Base-by-base conservation (phyloP, 192 early-diverging fungal species). In the Pilaira anomala region DNA sequence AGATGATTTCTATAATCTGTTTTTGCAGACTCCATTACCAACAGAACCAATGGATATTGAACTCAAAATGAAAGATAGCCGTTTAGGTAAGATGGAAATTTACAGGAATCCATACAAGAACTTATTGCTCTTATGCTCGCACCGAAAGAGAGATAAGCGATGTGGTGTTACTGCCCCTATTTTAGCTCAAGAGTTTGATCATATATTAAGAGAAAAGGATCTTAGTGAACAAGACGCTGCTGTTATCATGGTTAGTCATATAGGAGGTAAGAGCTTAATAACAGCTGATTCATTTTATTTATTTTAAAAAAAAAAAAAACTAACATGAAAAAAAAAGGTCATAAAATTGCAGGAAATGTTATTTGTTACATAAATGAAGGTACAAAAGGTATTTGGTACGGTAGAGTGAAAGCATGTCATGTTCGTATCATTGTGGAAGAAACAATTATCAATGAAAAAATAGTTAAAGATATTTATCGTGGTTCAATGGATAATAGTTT, bases 301-400 rank as follows among this genome's bases (percentile, higher is more conserved):
- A n/a, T n/a, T n/a, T n/a, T n/a, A n/a, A n/a, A n/a, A n/a, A n/a
- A n/a, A n/a, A n/a, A n/a, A n/a, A n/a, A n/a, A n/a, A n/a, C n/a
- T n/a, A n/a, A n/a, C n/a, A n/a, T n/a, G n/a, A 22, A 16, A 14
- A 33, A 21, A 19, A 22, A 45, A 79, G 78, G 83, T 25, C 83
- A 85, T 67, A 85, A 82, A 65, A 81, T 79, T 70, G 83, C 83
- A 3, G 83, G 83, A 3, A 85, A 85, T 33, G 69, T 82, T 7
- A 83, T 85, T 53, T 69, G 80, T 26, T 79, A 83, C 63, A 70
- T 69, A 25, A 41, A 73, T 11, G 65, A 81, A 40, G 78, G 79
- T 4, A 39, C 33, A 60, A 71, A 71, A 61, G 81, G 81, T 21
- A 63, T 85, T 28, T 85, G 83, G 83, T 85, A 85, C 48, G 83